Evolutionary conservation across 257 asterid genomes (phyloP).

Genomic region (Rubia yunnanensis): DNA sequence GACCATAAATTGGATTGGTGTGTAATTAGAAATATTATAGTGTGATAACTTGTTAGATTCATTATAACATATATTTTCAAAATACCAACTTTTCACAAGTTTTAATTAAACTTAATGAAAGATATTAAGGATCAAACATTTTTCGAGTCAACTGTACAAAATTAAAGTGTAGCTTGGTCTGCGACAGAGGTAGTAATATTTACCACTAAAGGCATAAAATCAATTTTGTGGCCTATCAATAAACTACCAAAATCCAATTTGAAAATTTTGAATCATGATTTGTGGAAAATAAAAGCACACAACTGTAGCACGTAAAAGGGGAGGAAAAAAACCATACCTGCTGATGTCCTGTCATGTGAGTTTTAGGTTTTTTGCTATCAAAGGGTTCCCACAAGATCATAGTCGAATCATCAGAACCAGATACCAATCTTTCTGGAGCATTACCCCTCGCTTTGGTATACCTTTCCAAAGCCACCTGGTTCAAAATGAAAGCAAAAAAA

Average conservation of each 20-base stretch:
- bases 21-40: too few species aligned
- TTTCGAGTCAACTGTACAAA: too few species aligned
- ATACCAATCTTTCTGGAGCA: conserved; percentile 29
- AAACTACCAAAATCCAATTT: background rate
- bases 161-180: too few species aligned
- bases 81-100: too few species aligned
- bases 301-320: background rate
- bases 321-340: conserved; percentile 39
- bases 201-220: background rate
- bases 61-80: too few species aligned
- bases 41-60: too few species aligned
- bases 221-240: background rate
- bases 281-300: background rate
- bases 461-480: conserved; percentile 82
- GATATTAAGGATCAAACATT: too few species aligned
- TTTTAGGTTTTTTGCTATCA: conserved; percentile 25
- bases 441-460: conserved; percentile 66
- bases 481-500: conserved; percentile 7
- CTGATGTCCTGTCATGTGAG: conserved; percentile 98
- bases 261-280: background rate
- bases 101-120: too few species aligned
- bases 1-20: too few species aligned
- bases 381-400: too few species aligned
- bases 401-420: too few species aligned
- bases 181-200: background rate